Conservation (phyloP, 768 basidiomycete species). For the Crepidotus variabilis region DNA sequence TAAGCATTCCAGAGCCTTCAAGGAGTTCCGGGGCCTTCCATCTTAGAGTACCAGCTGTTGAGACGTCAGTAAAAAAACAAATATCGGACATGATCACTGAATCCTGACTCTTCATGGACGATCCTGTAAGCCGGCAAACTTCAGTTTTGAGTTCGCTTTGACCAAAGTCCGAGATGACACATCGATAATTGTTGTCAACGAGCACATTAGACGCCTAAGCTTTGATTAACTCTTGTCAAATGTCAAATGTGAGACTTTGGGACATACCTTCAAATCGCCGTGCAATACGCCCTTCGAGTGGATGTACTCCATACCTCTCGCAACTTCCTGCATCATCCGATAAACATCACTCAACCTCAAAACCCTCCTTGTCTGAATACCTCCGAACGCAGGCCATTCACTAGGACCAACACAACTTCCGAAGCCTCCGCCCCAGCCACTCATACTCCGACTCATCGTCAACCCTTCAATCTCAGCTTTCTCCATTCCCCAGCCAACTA, state of each 20-base stretch:
- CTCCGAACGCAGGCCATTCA: not conserved
- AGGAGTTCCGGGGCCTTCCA: conserved; percentile 75
- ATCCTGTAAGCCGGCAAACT: conserved; percentile 56
- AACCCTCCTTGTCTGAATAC: conserved; percentile 8
- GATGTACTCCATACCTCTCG: conserved; percentile 79
- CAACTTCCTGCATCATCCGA: conserved; percentile 68
- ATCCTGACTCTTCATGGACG: conserved; percentile 41
- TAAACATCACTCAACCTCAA: conserved; percentile 42
- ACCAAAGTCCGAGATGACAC: conserved; percentile 81
- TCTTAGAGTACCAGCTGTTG: conserved; percentile 55
- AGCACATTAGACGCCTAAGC: conserved; percentile 69
- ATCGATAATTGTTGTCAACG: conserved; percentile 61
- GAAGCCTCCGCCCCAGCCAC: not conserved
- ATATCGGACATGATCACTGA: not conserved
- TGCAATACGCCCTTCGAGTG: conserved; percentile 68
- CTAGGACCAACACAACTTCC: not conserved
- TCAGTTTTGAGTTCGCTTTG: conserved; percentile 79
- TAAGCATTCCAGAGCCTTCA: conserved; percentile 41
- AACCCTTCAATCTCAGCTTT: not conserved
- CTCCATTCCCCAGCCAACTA: conserved; percentile 2
- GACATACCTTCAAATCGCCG: conserved; percentile 73
- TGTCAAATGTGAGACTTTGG: not conserved
- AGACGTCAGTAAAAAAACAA: not conserved
- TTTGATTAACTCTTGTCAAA: too few species aligned
- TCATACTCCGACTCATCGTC: not conserved